Evolutionary conservation across 1,139 yeast species (phyloP).

Genomic region (Blastobotrys elegans): DNA sequence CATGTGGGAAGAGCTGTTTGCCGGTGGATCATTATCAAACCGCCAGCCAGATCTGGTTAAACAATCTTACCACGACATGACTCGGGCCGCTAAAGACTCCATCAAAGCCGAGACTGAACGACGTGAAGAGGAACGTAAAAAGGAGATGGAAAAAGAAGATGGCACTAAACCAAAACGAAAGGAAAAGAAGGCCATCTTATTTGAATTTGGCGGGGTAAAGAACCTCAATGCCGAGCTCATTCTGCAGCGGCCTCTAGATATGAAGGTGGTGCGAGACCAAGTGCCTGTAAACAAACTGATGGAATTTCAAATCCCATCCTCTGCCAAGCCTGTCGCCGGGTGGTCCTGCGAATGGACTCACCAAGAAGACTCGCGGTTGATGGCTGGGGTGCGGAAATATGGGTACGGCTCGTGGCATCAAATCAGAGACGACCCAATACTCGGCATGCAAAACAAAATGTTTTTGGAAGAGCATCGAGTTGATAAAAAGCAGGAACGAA

Average conservation of each 20-base stretch:
- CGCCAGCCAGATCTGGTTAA: conserved; percentile 80
- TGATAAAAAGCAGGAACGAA: conserved; percentile 40
- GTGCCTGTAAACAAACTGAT: conserved; percentile 58
- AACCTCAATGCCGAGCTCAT: conserved; percentile 88
- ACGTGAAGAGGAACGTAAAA: conserved; percentile 58
- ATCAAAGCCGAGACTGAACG: conserved; percentile 64
- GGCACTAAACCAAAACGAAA: conserved; percentile 12
- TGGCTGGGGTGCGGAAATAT: conserved; percentile 83
- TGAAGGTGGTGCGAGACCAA: conserved; percentile 56
- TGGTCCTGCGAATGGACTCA: conserved; percentile 89
- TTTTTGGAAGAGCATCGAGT: conserved; percentile 48
- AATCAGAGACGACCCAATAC: conserved; percentile 90
- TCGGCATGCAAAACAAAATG: conserved; percentile 80
- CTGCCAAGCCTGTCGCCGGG: conserved; percentile 77
- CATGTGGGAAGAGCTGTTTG: conserved; percentile 84
- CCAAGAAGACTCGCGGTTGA: conserved; percentile 77
- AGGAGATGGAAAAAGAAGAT: conserved; percentile 35
- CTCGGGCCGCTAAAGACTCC: conserved; percentile 55
- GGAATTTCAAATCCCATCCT: conserved; percentile 50
- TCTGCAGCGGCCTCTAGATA: conserved; percentile 74
- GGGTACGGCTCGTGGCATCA: conserved; percentile 97
- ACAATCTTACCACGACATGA: conserved; percentile 68
- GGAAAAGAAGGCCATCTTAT: conserved; percentile 56
- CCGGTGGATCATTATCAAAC: conserved; percentile 84
- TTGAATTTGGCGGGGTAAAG: conserved; percentile 85